Base-by-base conservation (phyloP, 257 asterid species). In the Ligustrum vulgare region DNA sequence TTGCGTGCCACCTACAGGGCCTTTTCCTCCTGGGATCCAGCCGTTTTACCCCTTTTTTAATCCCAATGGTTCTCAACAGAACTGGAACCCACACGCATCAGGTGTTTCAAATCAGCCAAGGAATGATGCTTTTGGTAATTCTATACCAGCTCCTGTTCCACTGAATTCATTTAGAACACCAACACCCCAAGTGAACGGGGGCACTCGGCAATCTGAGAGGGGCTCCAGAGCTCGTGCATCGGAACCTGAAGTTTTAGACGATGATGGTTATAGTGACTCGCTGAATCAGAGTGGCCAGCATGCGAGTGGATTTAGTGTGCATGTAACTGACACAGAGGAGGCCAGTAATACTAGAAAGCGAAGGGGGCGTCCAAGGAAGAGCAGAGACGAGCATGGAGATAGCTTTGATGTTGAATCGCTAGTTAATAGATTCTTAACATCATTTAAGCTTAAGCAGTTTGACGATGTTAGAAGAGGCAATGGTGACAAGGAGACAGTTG, bases 1-100 rank as follows among this genome's bases (percentile, higher is more conserved):
- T 8, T 92, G 99, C 72, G 93, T 95, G 64, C 89, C 99, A n/a
- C 99, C 99, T n/a, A 62, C 87, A 9, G 99, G 99, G 45, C 99
- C 99, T 45, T 94, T 94, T 45, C 99, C 98, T 1, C 83, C 97
- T 5, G 98, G 98, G 8, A 84, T 92, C 65, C 89, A 93, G 49
- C 99, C 99, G 10, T 83, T 94, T 84, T 94, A 85, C 84, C 99
- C 99, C 0, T 91, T 94, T 74, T 70, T 85, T 9, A 82, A 75
- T 35, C 79, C 91, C 13, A 71, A 65, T 37, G 87, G 68, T 22
- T 36, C 88, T 63, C 86, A 81, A 11, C 88, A 86, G 16, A 67
- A 81, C 8, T 51, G 67, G 3, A 54, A n/a, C 23, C 63, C 63
- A 5, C 23, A n/a, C 23, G 22, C 63, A 4, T 67, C 84, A 22